Evolutionary conservation across 129 eudicot genomes (phyloP).

Genomic region (Heracleum sosnowskyi): DNA sequence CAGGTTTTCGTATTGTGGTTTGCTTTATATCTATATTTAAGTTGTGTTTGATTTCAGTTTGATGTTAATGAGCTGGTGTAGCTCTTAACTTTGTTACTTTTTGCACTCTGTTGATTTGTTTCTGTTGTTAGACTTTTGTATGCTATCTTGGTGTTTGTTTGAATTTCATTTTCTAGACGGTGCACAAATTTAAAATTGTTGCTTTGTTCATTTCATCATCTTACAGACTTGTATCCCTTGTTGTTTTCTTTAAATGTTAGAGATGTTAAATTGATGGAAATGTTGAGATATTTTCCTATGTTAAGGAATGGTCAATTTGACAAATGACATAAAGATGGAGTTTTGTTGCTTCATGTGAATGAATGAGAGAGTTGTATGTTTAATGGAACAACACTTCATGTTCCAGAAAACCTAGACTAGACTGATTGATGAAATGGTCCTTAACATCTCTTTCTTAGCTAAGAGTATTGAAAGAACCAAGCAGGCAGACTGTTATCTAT

Average conservation of each 20-base stretch:
- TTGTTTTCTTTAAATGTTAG: neutral
- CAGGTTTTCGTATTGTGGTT: constrained; percentile 43
- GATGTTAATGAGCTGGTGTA: constrained; percentile 32
- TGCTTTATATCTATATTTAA: constrained; percentile 13
- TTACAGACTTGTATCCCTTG: constrained; percentile 8
- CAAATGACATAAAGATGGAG: constrained; percentile 38
- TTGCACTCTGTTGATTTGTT: constrained; percentile 19
- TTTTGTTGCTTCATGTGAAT: constrained; percentile 22
- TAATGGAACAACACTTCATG: constrained; percentile 19
- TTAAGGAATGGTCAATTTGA: constrained; percentile 35
- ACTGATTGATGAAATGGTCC: constrained; percentile 25
- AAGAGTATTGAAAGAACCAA: constrained; percentile 33
- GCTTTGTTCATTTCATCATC: constrained; percentile 7
- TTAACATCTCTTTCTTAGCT: constrained; percentile 44
- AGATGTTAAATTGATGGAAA: neutral
- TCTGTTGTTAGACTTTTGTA: constrained; percentile 20
- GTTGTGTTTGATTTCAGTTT: constrained; percentile 16
- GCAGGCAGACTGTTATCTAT: constrained; percentile 35
- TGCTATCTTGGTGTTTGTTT: constrained; percentile 12
- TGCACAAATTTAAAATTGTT: neutral
- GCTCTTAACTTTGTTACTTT: constrained; percentile 35
- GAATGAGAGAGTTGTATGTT: constrained; percentile 33
- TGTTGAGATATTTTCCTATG: constrained; percentile 29
- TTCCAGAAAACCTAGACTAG: constrained; percentile 40
- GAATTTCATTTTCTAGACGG: constrained; percentile 12